Evolutionary conservation across 2,329 filamentous ascomycete genomes (phyloP), one percentile per base, ranked within the genome.

Genomic region (Daldinia eschscholtzii): DNA sequence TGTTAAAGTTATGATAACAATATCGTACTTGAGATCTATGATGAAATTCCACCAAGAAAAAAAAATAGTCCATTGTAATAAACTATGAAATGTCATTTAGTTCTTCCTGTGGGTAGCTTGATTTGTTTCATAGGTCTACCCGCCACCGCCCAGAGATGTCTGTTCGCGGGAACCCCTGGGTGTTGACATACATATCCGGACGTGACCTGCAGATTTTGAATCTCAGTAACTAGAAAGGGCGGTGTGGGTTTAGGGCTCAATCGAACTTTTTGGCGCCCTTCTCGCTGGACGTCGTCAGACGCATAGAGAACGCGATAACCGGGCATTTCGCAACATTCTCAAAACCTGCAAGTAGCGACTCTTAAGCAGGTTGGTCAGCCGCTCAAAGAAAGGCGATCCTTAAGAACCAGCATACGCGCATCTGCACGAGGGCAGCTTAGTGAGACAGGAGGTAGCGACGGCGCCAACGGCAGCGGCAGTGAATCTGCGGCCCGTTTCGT

Each of bases 121-220:
- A 50, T 70, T 65, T 65, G 67, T 53, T 67, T 72, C 52, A 50
- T 61, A 59, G 59, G 52, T 62, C 61, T 66, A 66, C 62, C 64
- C 61, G 67, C 61, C 68, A 70, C 68, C 50, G 57, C 57, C 70
- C 44, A 64, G 67, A 71, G 50, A 42, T 53, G 65, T 68, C 65
- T 68, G 65, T 68, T 68, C 68, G 68, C 68, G 35, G 46, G 18
- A 48, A 66, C 58, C 65, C 58, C 59, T 42, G 53, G 55, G 44
- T 55, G 39, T 65, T 62, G 64, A 65, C 62, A 50, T 66, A 63
- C 56, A 64, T 61, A 64, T 70, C 57, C 59, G 41, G 61, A 57
- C 26, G 37, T 61, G 60, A 65, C 59, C 50, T 71, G 63, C 63
- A 69, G 66, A 60, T 63, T 50, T 50, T 28, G 26, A 63, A 62